Evolutionary conservation across 2,329 filamentous ascomycete genomes (phyloP), one percentile per base, ranked within the genome.

Genomic region (Mariannaea sp.): DNA sequence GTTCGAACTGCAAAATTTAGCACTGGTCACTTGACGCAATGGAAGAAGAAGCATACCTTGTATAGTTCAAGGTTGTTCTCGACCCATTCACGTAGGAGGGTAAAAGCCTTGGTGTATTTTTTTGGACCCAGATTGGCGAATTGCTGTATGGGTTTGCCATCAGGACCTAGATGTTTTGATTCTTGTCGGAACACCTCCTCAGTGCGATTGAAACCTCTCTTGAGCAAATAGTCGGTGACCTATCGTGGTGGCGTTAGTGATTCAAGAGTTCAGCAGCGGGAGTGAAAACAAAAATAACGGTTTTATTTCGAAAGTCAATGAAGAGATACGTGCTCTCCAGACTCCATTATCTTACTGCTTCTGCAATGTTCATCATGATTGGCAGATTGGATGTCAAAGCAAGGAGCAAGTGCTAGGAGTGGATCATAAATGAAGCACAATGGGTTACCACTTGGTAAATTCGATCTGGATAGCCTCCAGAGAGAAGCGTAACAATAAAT

Each of bases 1-100:
- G 79, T 74, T 99, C 94, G 38, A 93, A 91, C 85, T 92, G 57
- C 10, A 54, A 38, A 2, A n/a, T 43, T 68, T 29, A 71, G 62
- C 17, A 22, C 60, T 35, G 12, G 12, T 22, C 5, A 4, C 16
- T 62, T 33, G 65, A 26, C 32, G n/a, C n/a, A n/a, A n/a, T n/a
- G 2, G 2, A 29, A 5, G 14, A 1, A 40, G 26, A 16, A 9
- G 55, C 74, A 64, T 71, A 88, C 89, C 79, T 96, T 96, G 81
- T 97, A 97, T 22, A 97, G 82, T 60, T 97, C 93, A 19, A 99
- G 80, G 54, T 90, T 92, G 62, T 93, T 92, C 61, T 97, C 92
- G 40, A 96, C 87, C 88, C 92, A 99, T 59, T 84, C 82, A 59
- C 82, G 86, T 35, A 96, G 76, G 35, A 92, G 75, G 51, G 83